These are phyloP conservation scores for Pseudogymnoascus sp. DNA, from an alignment of 2,329 filamentous ascomycete species.

Conservation along the genomic window DNA sequence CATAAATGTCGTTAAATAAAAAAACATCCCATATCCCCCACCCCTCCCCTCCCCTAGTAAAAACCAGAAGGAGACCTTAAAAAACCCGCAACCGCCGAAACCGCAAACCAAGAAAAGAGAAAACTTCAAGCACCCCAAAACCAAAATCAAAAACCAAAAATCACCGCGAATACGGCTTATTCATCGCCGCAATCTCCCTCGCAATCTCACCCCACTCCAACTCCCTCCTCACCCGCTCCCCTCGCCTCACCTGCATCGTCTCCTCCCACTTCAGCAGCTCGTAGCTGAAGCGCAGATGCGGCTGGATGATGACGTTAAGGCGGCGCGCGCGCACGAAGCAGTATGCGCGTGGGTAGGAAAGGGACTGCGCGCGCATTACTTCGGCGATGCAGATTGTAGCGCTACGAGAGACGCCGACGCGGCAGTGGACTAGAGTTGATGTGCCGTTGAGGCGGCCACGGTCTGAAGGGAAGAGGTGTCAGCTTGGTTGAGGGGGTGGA, in stretches of 20 bases:
- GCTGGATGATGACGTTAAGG: constrained; percentile 96
- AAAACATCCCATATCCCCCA: neutral
- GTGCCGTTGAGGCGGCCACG: constrained; percentile 68
- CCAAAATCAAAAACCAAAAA: neutral
- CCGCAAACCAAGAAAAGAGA: neutral
- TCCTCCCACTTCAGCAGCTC: constrained; percentile 97
- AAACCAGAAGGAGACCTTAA: neutral
- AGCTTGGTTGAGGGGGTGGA: constrained; percentile 14
- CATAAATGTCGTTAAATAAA: constrained; percentile 6
- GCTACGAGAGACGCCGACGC: constrained; percentile 89
- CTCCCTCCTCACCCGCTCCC: constrained; percentile 59
- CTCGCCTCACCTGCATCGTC: constrained; percentile 49
- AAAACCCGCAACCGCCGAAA: neutral
- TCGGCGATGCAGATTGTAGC: constrained; percentile 99
- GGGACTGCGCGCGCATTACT: constrained; percentile 74
- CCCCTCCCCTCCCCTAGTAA: neutral
- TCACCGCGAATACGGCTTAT: constrained; percentile 63
- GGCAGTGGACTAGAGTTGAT: constrained; percentile 90
- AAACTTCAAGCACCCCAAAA: neutral
- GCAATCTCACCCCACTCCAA: constrained; percentile 87
- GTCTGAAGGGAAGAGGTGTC: constrained; percentile 45
- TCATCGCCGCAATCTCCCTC: constrained; percentile 91
- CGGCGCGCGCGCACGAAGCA: constrained; percentile 90
- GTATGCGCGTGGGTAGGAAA: constrained; percentile 89
- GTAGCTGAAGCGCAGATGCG: constrained; percentile 89